Evolutionary conservation across 441 rosid species (phyloP).

Genomic region (Euphorbia celastroides): DNA sequence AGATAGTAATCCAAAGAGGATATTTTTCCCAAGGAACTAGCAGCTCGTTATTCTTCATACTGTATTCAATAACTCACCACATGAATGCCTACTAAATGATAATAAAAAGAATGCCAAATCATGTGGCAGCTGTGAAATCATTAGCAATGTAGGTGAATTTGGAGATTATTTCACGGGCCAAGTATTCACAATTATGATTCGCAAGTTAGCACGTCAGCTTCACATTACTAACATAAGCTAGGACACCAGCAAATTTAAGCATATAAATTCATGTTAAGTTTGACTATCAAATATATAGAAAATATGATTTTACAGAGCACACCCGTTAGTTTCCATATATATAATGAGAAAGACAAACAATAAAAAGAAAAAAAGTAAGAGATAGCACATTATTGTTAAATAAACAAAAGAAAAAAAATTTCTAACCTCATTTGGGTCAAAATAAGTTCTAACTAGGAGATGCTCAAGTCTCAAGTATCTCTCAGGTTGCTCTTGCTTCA

Average conservation of each 20-base stretch:
- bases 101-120: background rate
- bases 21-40: background rate
- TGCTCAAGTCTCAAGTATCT: slow-evolving; percentile 96
- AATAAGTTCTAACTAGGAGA: slow-evolving; percentile 92
- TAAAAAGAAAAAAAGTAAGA: background rate
- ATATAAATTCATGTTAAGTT: background rate
- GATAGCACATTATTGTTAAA: background rate
- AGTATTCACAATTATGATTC: background rate
- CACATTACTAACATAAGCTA: background rate
- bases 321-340: background rate
- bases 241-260: background rate
- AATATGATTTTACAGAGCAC: background rate
- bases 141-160: too few species aligned
- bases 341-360: background rate
- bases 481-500: slow-evolving; percentile 99
- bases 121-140: too few species aligned
- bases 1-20: background rate
- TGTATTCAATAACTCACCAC: background rate
- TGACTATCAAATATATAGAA: background rate
- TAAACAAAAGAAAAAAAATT: background rate
- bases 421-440: slow-evolving; percentile 94
- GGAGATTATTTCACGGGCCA: background rate
- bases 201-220: background rate
- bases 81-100: background rate
- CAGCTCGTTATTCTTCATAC: background rate